Percentiles rank a stretch among this genome's conserved stretches.
Conservation (phyloP, 768 basidiomycete species). For the Tricholoma sp. region DNA sequence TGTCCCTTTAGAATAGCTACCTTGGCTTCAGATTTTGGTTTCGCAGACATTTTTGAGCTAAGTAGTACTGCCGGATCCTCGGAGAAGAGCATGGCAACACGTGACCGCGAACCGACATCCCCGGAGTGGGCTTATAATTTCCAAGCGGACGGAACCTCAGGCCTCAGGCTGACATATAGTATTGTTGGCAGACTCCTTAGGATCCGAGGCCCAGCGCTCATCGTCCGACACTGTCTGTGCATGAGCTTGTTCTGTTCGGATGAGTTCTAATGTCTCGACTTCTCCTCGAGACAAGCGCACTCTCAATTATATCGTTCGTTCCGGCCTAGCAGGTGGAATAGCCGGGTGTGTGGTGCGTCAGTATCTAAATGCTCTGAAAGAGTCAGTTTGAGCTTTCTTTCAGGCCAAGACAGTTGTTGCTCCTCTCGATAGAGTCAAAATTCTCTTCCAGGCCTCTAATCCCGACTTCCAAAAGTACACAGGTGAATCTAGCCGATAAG, state of each 20-base stretch:
- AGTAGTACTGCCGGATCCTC: background rate
- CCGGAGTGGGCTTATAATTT: background rate
- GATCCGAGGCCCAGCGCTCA: background rate
- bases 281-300: conserved; percentile 48
- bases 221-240: conserved; percentile 14
- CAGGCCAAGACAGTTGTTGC: conserved; percentile 95
- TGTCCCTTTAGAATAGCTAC: conserved; percentile 64
- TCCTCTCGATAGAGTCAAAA: conserved; percentile 96
- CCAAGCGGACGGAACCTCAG: too few species aligned
- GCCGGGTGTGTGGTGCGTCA: conserved; percentile 87
- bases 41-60: conserved; percentile 36
- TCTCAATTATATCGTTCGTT: conserved; percentile 63
- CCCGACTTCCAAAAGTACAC: conserved; percentile 93
- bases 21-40: conserved; percentile 51
- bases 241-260: conserved; percentile 33
- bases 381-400: background rate
- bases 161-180: too few species aligned
- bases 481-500: conserved; percentile 47
- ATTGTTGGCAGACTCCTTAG: too few species aligned
- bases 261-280: conserved; percentile 55
- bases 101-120: background rate
- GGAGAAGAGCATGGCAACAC: conserved; percentile 1
- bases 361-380: conserved; percentile 3
- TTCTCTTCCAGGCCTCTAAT: conserved; percentile 96
- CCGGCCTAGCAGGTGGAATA: conserved; percentile 87